Percentiles rank a stretch among this genome's conserved stretches.
phyloP scores from a whole-genome alignment of 176 grass and related monocot species.

The Microstegium vimineum region DNA sequence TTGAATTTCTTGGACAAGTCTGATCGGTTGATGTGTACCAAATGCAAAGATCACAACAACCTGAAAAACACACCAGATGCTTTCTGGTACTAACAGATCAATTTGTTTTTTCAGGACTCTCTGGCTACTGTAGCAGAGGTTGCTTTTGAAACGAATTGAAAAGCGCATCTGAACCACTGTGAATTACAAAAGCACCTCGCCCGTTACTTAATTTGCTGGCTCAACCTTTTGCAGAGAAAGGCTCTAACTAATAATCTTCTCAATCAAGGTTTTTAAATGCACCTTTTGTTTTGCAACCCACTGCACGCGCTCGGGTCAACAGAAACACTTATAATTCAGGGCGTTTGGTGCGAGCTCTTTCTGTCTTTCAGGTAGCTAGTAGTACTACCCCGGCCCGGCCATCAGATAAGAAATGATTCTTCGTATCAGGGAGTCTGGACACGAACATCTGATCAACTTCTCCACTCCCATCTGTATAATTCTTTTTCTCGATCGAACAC shows the following conservation, averaged over 20 bases:
- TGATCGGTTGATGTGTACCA: neutral
- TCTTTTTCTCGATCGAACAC: neutral
- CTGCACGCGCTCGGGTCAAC: neutral
- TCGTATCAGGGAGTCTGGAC: neutral
- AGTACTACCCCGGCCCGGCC: neutral
- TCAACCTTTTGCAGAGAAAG: neutral
- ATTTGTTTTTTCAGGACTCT: slow-evolving; percentile 11
- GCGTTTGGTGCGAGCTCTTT: slow-evolving; percentile 11
- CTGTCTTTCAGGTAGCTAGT: neutral
- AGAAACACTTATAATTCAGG: slow-evolving; percentile 15
- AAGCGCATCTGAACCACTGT: slow-evolving; percentile 27
- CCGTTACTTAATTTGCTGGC: neutral
- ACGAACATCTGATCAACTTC: neutral
- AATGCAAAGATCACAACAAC: slow-evolving; percentile 15
- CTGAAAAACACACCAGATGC: neutral
- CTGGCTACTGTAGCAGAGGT: neutral
- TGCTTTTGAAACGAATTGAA: slow-evolving; percentile 28
- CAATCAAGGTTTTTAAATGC: slow-evolving; percentile 13
- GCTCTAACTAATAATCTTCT: slow-evolving; percentile 28
- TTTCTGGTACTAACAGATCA: slow-evolving; percentile 40
- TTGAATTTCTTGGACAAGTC: neutral
- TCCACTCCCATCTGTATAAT: neutral
- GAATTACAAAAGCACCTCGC: slow-evolving; percentile 6
- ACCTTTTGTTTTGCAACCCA: neutral
- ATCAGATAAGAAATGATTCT: slow-evolving; percentile 8